A percentile compares a stretch with the other conserved stretches of the same genome.
Conservation (phyloP, 768 basidiomycete genomes). For the Lactarius pseudohatsudake region DNA sequence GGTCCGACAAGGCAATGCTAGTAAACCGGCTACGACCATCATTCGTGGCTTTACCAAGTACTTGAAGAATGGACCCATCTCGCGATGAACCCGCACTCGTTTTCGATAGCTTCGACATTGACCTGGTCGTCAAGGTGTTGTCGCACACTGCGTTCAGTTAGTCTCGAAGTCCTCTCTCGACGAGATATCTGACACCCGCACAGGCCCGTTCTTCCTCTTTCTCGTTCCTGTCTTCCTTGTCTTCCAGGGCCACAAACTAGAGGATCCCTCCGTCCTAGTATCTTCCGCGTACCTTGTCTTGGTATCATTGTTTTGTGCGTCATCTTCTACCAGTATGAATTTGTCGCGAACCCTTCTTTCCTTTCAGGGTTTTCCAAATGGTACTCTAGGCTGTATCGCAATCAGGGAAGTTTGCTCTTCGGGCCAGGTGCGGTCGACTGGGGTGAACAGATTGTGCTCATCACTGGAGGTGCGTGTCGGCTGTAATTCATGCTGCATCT, state of each 20-base stretch:
- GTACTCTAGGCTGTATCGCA: slow-evolving; percentile 71
- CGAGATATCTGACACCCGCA: neutral
- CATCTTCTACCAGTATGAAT: neutral
- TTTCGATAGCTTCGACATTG: slow-evolving; percentile 73
- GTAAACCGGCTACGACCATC: neutral
- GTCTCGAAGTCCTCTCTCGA: slow-evolving; percentile 31
- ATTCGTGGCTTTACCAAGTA: slow-evolving; percentile 1
- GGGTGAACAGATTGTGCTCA: slow-evolving; percentile 84
- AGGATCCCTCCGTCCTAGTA: slow-evolving; percentile 52
- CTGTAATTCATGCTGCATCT: neutral
- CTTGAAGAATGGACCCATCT: slow-evolving; percentile 11
- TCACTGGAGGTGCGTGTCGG: slow-evolving; percentile 76
- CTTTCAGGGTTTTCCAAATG: slow-evolving; percentile 59
- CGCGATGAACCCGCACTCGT: slow-evolving; percentile 39
- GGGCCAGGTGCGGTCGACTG: slow-evolving; percentile 68
- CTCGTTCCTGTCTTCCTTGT: slow-evolving; percentile 78
- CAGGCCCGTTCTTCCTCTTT: slow-evolving; percentile 83
- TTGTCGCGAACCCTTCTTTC: slow-evolving; percentile 16
- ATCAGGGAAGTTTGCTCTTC: slow-evolving; percentile 65
- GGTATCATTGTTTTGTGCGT: slow-evolving; percentile 73
- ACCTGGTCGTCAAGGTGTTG: slow-evolving; percentile 77
- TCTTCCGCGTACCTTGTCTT: slow-evolving; percentile 56
- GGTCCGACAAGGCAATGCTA: neutral
- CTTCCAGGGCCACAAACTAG: slow-evolving; percentile 60
- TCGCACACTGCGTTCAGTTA: slow-evolving; percentile 76